Conservation (phyloP, 2,329 filamentous ascomycete genomes). For the Aureobasidium musti region DNA sequence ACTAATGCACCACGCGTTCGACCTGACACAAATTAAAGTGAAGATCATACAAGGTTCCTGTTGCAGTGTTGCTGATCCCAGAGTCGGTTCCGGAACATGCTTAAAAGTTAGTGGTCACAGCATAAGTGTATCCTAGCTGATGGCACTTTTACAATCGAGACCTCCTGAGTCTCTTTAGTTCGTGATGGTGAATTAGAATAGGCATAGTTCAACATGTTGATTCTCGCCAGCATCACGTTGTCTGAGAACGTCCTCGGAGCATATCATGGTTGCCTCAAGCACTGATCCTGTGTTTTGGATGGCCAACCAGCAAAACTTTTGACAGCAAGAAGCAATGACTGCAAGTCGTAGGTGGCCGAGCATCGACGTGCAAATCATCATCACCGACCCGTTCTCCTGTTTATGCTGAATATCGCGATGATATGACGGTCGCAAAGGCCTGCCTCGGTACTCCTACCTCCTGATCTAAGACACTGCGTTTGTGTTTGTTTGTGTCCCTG, state of each 20-base stretch:
- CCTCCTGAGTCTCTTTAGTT: neutral
- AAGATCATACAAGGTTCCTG: constrained; percentile 15
- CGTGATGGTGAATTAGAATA: neutral
- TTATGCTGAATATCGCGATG: neutral
- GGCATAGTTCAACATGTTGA: neutral
- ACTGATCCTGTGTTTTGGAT: neutral
- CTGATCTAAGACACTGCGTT: neutral
- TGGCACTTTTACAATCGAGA: neutral
- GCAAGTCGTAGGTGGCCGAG: neutral
- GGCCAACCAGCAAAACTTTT: neutral
- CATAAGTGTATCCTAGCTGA: neutral
- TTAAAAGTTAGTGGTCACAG: neutral
- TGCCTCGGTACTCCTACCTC: neutral
- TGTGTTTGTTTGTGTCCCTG: neutral
- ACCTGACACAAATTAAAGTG: constrained; percentile 6
- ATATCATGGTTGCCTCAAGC: neutral
- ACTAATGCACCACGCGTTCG: constrained; percentile 7
- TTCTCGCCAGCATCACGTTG: neutral
- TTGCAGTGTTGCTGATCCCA: constrained; percentile 7
- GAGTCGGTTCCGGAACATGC: neutral
- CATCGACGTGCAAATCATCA: constrained; percentile 3
- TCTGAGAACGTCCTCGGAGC: neutral
- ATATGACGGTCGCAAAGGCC: neutral
- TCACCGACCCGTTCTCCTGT: neutral
- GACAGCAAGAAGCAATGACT: neutral